A percentile compares a stretch with the other conserved stretches of the same genome.
These are phyloP conservation scores for Russula dissimulans DNA, from an alignment of 768 basidiomycete genomes.

Conservation along the genomic window DNA sequence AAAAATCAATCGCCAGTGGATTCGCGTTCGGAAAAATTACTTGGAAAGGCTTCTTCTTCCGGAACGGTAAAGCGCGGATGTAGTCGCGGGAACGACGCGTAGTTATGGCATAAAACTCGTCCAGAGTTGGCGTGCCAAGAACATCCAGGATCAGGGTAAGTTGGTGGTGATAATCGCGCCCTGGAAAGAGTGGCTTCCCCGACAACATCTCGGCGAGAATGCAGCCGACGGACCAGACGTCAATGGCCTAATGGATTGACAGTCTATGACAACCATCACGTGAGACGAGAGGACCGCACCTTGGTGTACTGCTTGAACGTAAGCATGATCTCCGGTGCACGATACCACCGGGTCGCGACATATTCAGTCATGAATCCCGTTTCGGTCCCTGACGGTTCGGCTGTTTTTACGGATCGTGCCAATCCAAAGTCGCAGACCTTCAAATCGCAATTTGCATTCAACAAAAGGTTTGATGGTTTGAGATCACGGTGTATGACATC, in stretches of 20 bases:
- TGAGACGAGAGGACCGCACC: conserved; percentile 36
- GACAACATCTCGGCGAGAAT: conserved; percentile 96
- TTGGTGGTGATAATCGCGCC: conserved; percentile 94
- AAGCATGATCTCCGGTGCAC: conserved; percentile 98
- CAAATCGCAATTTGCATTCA: conserved; percentile 95
- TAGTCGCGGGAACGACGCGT: conserved; percentile 89
- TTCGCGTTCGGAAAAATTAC: conserved; percentile 87
- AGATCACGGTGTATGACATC: conserved; percentile 96
- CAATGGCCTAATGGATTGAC: conserved; percentile 50
- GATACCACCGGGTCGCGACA: conserved; percentile 97
- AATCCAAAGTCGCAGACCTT: conserved; percentile 96
- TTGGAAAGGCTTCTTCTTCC: conserved; percentile 75
- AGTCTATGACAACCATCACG: conserved; percentile 27
- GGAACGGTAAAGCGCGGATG: conserved; percentile 89
- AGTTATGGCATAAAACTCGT: conserved; percentile 97
- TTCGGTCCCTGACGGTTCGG: conserved; percentile 75
- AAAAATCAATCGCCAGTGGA: conserved; percentile 63
- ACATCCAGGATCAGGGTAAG: conserved; percentile 93
- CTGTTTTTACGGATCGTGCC: conserved; percentile 81
- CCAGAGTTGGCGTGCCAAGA: conserved; percentile 91
- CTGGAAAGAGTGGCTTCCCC: conserved; percentile 93
- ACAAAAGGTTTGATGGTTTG: conserved; percentile 93
- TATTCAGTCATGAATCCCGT: conserved; percentile 95
- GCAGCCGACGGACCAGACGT: conserved; percentile 82
- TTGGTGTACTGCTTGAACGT: conserved; percentile 99